Percentiles rank a stretch among this genome's conserved stretches.
Conservation (phyloP, 2,329 filamentous ascomycete genomes). For the Xylariaceae sp. region DNA sequence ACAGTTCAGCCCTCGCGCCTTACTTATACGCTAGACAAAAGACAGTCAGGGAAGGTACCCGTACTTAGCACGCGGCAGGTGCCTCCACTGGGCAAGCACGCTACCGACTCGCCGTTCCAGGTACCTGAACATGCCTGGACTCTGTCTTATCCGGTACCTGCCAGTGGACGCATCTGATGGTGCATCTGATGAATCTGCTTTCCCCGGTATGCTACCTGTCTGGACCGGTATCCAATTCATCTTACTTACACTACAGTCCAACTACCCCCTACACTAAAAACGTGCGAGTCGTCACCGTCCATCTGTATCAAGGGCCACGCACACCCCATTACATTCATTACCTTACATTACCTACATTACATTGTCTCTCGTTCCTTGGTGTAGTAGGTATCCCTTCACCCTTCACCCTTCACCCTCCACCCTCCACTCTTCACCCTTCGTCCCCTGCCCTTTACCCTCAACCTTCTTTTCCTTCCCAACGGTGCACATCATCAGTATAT, state of each 20-base stretch:
- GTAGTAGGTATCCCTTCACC: neutral
- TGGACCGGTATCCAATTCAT: conserved; percentile 22
- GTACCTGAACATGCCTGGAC: neutral
- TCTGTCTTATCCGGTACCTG: neutral
- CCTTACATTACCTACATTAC: neutral
- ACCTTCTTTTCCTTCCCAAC: neutral
- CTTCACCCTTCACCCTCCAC: neutral
- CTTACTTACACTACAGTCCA: conserved; percentile 21
- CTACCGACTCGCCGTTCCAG: neutral
- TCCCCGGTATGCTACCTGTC: conserved; percentile 17
- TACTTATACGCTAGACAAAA: neutral
- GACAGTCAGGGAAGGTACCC: neutral
- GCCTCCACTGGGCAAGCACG: too few species aligned
- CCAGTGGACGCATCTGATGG: too few species aligned
- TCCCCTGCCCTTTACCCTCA: neutral
- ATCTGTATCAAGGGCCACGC: conserved; percentile 18
- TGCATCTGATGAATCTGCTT: conserved; percentile 23
- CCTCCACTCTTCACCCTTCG: neutral
- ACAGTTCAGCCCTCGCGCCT: neutral
- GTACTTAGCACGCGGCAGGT: too few species aligned
- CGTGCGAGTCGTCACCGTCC: conserved; percentile 3
- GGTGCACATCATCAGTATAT: conserved; percentile 3
- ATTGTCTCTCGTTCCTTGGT: conserved; percentile 1
- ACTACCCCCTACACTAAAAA: conserved; percentile 1
- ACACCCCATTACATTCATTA: neutral